A percentile compares a stretch with the other conserved stretches of the same genome.
Conservation (phyloP, 345 rosid genomes). For the Eucalyptus shirleyi region DNA sequence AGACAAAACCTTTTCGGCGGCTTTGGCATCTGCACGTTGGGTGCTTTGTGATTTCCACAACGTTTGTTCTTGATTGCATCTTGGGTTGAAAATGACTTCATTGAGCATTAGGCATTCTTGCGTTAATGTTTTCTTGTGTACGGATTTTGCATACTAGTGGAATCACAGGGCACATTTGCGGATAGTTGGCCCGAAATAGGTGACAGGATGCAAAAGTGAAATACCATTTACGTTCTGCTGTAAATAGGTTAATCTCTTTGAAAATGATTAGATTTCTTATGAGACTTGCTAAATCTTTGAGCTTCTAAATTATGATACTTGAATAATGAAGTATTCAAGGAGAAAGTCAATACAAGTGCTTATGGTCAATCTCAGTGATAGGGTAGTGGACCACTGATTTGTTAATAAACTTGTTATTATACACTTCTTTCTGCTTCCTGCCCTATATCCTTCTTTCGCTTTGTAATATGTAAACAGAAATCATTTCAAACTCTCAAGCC, state of each 20-base stretch:
- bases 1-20: neutral
- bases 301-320: neutral
- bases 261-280: neutral
- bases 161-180: neutral
- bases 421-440: neutral
- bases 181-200: neutral
- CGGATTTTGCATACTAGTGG: neutral
- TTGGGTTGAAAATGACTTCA: neutral
- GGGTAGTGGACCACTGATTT: neutral
- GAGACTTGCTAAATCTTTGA: neutral
- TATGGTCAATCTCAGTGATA: neutral
- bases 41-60: neutral
- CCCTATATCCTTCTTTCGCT: neutral
- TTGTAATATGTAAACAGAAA: slow-evolving; percentile 22
- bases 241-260: neutral
- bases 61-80: neutral
- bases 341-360: neutral
- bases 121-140: neutral
- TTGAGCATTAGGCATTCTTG: neutral
- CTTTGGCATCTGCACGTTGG: neutral
- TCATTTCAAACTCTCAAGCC: slow-evolving; percentile 41
- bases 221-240: neutral
- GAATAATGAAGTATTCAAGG: neutral
- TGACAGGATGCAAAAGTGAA: neutral
- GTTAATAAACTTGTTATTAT: neutral